These are phyloP conservation scores for Aquilaria sinensis DNA, from an alignment of 345 rosid genomes.

Conservation along the genomic window DNA sequence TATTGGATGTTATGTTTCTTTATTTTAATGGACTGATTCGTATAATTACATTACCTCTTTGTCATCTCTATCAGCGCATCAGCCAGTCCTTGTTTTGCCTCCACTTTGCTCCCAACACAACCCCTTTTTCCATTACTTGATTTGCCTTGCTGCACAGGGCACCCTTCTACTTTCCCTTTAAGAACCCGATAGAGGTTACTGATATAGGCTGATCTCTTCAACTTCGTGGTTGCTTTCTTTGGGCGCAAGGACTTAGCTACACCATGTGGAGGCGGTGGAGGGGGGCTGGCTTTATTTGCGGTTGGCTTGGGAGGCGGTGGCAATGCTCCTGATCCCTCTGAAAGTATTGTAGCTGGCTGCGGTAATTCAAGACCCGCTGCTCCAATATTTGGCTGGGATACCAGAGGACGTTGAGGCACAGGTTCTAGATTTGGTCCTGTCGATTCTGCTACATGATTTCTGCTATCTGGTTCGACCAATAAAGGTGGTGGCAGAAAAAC, in stretches of 20 bases:
- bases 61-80: conserved; percentile 97
- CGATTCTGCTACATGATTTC: conserved; percentile 1
- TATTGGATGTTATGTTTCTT: no score
- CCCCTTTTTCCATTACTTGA: conserved; percentile 29
- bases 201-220: conserved; percentile 80
- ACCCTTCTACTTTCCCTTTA: conserved; percentile 76
- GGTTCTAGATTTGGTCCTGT: conserved; percentile 5
- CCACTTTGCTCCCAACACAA: conserved; percentile 14
- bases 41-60: conserved; percentile 35
- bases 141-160: conserved; percentile 26
- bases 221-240: conserved; percentile 59
- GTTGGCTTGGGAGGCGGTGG: conserved; percentile 31
- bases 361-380: conserved; percentile 28
- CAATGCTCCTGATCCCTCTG: conserved; percentile 21
- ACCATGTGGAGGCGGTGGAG: conserved; percentile 61
- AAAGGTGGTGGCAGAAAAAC: conserved; percentile 22
- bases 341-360: conserved; percentile 23
- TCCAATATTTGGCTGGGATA: background rate
- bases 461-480: conserved; percentile 8
- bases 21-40: no score
- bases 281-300: conserved; percentile 35
- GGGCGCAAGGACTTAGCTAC: conserved; percentile 53
- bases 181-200: conserved; percentile 66
- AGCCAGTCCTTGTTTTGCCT: conserved; percentile 92
- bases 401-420: conserved; percentile 8